These are phyloP conservation scores for Letharia columbiana DNA, from an alignment of 495 filamentous ascomycete genomes.

Conservation along the genomic window DNA sequence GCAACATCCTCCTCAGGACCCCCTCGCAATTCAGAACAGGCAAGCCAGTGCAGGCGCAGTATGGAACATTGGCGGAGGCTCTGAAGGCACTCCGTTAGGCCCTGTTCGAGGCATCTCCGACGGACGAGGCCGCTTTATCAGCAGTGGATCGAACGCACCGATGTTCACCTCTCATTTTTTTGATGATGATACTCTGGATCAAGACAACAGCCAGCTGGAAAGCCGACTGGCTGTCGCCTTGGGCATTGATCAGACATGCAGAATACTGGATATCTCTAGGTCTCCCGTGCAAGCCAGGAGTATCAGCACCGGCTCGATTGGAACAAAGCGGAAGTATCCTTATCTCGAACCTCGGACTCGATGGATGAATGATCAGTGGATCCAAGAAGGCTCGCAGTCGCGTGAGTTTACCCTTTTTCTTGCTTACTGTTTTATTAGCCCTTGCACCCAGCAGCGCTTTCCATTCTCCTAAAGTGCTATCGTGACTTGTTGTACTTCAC, in stretches of 20 bases:
- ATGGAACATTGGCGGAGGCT: slow-evolving; percentile 73
- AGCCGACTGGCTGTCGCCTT: slow-evolving; percentile 73
- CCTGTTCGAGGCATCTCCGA: slow-evolving; percentile 43
- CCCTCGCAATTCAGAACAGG: slow-evolving; percentile 17
- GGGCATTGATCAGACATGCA: slow-evolving; percentile 61
- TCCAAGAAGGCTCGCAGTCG: slow-evolving; percentile 37
- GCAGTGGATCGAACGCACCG: slow-evolving; percentile 65
- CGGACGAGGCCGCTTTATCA: slow-evolving; percentile 53
- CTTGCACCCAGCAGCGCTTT: not conserved
- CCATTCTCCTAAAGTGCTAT: not conserved
- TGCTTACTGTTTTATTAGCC: not conserved
- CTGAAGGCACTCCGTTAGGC: slow-evolving; percentile 40
- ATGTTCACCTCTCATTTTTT: slow-evolving; percentile 65
- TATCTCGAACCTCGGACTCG: slow-evolving; percentile 24
- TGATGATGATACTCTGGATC: slow-evolving; percentile 41
- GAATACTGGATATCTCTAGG: slow-evolving; percentile 44
- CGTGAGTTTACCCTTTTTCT: slow-evolving; percentile 37
- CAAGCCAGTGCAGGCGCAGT: slow-evolving; percentile 59
- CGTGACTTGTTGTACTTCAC: not conserved
- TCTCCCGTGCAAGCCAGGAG: slow-evolving; percentile 13
- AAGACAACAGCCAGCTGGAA: slow-evolving; percentile 61
- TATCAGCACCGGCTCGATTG: slow-evolving; percentile 15
- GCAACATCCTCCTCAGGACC: slow-evolving; percentile 10
- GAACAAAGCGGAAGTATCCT: slow-evolving; percentile 13
- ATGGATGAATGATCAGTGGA: slow-evolving; percentile 57